Evolutionary conservation across 768 basidiomycete species (phyloP).

Genomic region (Termitomyces sp.): DNA sequence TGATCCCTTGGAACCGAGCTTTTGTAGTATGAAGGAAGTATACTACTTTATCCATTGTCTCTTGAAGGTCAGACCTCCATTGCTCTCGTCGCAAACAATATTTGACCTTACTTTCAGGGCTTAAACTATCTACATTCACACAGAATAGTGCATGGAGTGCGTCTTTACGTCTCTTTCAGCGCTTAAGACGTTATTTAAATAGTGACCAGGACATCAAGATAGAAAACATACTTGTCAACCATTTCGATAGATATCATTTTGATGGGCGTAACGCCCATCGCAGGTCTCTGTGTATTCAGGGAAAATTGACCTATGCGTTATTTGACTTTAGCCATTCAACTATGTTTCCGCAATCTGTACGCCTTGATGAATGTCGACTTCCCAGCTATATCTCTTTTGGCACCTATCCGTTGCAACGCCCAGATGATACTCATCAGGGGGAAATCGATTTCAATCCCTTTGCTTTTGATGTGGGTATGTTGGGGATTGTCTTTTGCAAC

Average conservation of each 20-base stretch:
- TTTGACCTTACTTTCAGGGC: neutral
- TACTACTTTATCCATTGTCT: neutral
- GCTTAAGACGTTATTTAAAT: neutral
- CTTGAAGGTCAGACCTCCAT: neutral
- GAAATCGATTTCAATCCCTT: too few relatives aligned
- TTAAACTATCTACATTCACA: neutral
- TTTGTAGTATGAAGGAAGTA: neutral
- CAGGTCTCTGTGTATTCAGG: neutral
- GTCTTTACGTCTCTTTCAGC: neutral
- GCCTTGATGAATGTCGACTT: neutral
- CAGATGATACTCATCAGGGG: neutral
- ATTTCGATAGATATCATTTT: neutral
- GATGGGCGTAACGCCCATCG: neutral
- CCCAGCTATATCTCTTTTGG: neutral
- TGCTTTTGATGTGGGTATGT: too few relatives aligned
- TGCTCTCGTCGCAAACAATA: neutral
- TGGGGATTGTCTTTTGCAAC: neutral
- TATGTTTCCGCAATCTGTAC: too few relatives aligned
- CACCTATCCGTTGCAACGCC: neutral
- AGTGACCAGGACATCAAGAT: neutral
- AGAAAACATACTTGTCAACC: too few relatives aligned
- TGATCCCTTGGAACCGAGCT: neutral
- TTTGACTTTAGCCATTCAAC: neutral
- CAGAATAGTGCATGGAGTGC: neutral
- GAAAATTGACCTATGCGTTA: neutral